Conservation (phyloP, 75 land plant species). For the Azolla pinnata region DNA sequence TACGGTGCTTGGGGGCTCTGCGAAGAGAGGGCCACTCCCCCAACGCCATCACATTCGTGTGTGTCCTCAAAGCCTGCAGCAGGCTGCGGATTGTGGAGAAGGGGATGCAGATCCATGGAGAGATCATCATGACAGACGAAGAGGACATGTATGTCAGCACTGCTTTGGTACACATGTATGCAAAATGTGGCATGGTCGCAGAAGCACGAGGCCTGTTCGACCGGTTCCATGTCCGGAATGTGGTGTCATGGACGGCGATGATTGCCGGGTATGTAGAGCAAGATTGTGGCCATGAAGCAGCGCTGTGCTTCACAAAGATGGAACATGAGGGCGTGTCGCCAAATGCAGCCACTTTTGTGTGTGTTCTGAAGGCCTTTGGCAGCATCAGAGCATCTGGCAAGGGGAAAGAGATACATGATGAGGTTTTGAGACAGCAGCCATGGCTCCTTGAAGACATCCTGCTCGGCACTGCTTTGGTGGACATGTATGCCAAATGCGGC, state of each 20-base stretch:
- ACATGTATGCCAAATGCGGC: slow-evolving; percentile 24
- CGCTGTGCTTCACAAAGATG: background rate
- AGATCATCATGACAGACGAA: too few relatives aligned
- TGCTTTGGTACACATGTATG: too few relatives aligned
- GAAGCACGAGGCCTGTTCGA: too few relatives aligned
- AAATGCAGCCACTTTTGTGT: background rate
- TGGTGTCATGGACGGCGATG: slow-evolving; percentile 12
- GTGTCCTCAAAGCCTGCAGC: too few relatives aligned
- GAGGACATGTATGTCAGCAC: too few relatives aligned
- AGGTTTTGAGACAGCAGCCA: background rate
- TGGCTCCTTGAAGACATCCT: background rate
- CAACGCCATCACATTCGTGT: too few relatives aligned
- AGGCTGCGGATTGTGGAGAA: too few relatives aligned
- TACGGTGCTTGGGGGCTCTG: too few relatives aligned
- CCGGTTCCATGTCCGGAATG: too few relatives aligned
- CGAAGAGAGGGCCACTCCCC: too few relatives aligned
- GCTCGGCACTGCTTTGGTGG: slow-evolving; percentile 19
- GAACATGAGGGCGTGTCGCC: slow-evolving; percentile 4
- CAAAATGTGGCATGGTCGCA: too few relatives aligned
- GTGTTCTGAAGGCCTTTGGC: slow-evolving; percentile 12
- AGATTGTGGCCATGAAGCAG: slow-evolving; percentile 7
- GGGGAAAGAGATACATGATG: slow-evolving; percentile 2
- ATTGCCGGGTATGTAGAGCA: slow-evolving; percentile 12
- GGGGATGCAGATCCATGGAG: too few relatives aligned
- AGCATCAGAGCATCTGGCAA: background rate